Conservation (phyloP, 225 moss, liverwort and hornwort genomes). For the Ulota crispa region DNA sequence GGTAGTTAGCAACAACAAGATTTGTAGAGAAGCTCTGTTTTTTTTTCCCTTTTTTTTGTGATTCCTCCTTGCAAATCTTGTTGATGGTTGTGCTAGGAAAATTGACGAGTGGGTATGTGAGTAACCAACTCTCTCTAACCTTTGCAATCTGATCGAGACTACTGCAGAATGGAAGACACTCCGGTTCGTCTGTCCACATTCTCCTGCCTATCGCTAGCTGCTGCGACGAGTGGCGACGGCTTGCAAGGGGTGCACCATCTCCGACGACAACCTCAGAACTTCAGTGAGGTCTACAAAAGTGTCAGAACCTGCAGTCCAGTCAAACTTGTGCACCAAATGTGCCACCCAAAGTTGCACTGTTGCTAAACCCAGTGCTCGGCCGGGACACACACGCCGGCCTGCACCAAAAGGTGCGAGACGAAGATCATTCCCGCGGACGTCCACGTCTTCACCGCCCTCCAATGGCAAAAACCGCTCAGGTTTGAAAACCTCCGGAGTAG, state of each 20-base stretch:
- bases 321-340: constrained; percentile 53
- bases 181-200: neutral
- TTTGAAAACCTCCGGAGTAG: constrained; percentile 23
- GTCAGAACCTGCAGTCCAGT: constrained; percentile 17
- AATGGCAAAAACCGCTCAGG: constrained; percentile 52
- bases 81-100: neutral
- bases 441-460: constrained; percentile 57
- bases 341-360: constrained; percentile 88
- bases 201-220: constrained; percentile 63
- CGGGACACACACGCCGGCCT: constrained; percentile 80
- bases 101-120: neutral
- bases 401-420: constrained; percentile 86
- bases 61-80: neutral
- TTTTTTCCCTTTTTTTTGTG: no score
- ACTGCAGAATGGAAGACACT: neutral
- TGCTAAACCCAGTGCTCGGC: constrained; percentile 64
- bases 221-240: constrained; percentile 39
- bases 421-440: constrained; percentile 72
- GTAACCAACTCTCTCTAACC: neutral
- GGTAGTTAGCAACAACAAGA: constrained; percentile 1
- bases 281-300: constrained; percentile 48
- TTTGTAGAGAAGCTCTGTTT: neutral
- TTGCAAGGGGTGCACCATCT: constrained; percentile 62
- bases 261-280: constrained; percentile 65
- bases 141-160: neutral